Conservation (phyloP, 2,329 filamentous ascomycete genomes). For the Botryotinia globosa region DNA sequence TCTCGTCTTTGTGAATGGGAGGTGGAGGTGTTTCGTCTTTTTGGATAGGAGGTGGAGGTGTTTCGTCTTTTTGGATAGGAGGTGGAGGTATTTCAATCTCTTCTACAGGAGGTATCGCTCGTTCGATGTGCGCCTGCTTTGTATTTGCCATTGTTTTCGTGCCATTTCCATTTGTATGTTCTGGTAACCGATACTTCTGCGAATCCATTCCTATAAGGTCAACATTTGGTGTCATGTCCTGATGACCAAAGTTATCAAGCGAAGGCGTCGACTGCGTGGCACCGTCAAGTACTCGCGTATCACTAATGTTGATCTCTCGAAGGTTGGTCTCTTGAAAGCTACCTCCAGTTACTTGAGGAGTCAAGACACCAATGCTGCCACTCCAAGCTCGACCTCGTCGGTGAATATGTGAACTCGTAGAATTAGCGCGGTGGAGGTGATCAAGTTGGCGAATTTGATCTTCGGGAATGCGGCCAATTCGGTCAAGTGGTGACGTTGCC, state of each 20-base stretch:
- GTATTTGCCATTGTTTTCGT: conserved; percentile 59
- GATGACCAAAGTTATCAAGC: conserved; percentile 31
- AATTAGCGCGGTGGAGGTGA: conserved; percentile 59
- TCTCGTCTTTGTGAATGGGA: conserved; percentile 36
- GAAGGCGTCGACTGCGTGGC: conserved; percentile 31
- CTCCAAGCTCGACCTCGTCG: conserved; percentile 71
- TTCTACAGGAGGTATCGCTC: conserved; percentile 42
- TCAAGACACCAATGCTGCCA: conserved; percentile 50
- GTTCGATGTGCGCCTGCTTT: conserved; percentile 56
- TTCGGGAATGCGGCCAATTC: conserved; percentile 69
- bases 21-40: conserved; percentile 36
- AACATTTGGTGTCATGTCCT: conserved; percentile 33
- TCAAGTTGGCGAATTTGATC: conserved; percentile 68
- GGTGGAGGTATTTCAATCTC: conserved; percentile 40
- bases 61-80: conserved; percentile 36
- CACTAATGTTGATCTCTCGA: conserved; percentile 30
- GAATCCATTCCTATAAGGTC: conserved; percentile 63
- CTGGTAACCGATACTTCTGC: conserved; percentile 71
- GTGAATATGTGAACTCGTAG: conserved; percentile 51
- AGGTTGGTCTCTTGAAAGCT: conserved; percentile 26
- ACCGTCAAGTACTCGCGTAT: conserved; percentile 31
- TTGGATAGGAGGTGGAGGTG: conserved; percentile 42
- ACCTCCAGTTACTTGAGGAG: conserved; percentile 35
- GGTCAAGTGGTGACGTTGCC: conserved; percentile 37
- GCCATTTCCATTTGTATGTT: conserved; percentile 66